Evolutionary conservation across 2,329 filamentous ascomycete genomes (phyloP).

Genomic region (Fusarium ambrosium): DNA sequence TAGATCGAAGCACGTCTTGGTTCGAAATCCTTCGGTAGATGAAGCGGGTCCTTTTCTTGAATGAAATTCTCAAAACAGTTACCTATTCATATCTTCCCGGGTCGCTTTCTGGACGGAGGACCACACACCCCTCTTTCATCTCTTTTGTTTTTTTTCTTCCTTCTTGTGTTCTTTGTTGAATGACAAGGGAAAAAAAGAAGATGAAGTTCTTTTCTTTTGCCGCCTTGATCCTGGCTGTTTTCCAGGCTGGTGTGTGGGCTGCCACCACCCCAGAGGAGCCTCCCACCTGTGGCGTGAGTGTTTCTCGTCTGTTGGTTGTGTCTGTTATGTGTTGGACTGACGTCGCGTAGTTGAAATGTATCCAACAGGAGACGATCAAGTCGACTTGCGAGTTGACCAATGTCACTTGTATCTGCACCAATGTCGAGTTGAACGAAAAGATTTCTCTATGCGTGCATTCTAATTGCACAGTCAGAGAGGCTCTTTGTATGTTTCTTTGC

Average conservation of each 20-base stretch:
- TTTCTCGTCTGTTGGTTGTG: not conserved
- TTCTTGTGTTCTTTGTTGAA: not conserved
- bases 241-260: constrained; percentile 31
- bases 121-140: not conserved
- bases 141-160: not conserved
- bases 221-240: constrained; percentile 18
- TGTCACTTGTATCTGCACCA: constrained; percentile 25
- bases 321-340: not conserved
- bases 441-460: constrained; percentile 10
- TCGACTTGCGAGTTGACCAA: constrained; percentile 22
- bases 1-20: not conserved
- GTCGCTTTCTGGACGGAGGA: not conserved
- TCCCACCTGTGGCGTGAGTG: constrained; percentile 30
- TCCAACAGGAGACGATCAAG: constrained; percentile 11
- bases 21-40: constrained; percentile 8
- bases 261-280: constrained; percentile 19
- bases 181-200: constrained; percentile 5
- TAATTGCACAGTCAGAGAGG: constrained; percentile 19
- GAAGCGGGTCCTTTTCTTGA: not conserved
- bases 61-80: not conserved
- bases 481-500: not conserved
- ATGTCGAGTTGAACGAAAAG: constrained; percentile 19
- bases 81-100: not conserved
- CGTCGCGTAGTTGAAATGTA: not conserved
- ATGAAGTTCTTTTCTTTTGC: constrained; percentile 27